Base-by-base conservation (phyloP, 163 green algal species). In the Volvox carteri region DNA sequence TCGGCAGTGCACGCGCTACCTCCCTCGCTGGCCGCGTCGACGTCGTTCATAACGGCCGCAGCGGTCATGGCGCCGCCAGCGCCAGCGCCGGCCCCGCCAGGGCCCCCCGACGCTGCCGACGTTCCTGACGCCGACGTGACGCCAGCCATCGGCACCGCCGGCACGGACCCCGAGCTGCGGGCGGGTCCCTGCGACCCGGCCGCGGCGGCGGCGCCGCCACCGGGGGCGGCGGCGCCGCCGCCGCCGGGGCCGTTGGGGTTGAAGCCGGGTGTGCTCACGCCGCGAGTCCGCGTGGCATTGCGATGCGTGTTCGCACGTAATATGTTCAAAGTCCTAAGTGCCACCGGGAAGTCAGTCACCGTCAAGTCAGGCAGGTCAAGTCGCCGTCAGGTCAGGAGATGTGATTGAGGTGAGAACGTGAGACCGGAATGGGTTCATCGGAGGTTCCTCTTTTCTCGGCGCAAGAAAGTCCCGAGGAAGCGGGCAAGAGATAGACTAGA, bases 1-100 rank as follows among this genome's bases (percentile, higher is more conserved):
- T 92, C 87, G 7, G 87, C 84, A 3, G 78, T 91, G 44, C 85
- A 70, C 4, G 72, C 62, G 52, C 77, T 87, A 65, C 48, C n/a
- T n/a, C n/a, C 46, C 30, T 87, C 81, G 33, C 81, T 85, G 52
- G 8, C 39, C 14, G 35, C 87, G 41, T 92, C 78, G 37, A 11
- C 81, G 52, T 74, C 65, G 42, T 70, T 46, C 37, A 44, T 11
- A 21, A 35, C 50, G 14, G 76, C 33, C 8, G 83, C 60, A 33
- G 76, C 44, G 72, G 74, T 46, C 18, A 46, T 60, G 37, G 33
- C 78, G 86, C 11, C 30, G 30, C 11, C 73, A 28, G 42, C 72
- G 8, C 11, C 68, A 54, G 41, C 70, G 70, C 62, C 28, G n/a
- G n/a, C n/a, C n/a, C n/a, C n/a, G n/a, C n/a, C n/a, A n/a, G n/a